These are phyloP conservation scores for Cladobotryum protrusum DNA, from an alignment of 2,329 filamentous ascomycete genomes.

Conservation along the genomic window DNA sequence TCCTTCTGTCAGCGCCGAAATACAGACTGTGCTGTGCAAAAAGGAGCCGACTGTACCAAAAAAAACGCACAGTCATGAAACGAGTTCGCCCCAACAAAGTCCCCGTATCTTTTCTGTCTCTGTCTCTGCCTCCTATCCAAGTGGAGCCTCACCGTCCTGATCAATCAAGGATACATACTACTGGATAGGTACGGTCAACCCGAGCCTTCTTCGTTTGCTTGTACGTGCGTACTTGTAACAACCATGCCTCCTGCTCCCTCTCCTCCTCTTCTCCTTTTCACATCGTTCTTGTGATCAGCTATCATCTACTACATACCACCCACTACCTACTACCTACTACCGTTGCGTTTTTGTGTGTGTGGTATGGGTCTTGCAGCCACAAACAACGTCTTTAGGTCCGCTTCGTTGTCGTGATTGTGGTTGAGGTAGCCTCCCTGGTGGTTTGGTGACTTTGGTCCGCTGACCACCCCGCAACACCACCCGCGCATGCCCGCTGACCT, in stretches of 20 bases:
- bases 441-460: conserved; percentile 8
- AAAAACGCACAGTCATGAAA: no score
- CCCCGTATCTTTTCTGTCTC: background rate
- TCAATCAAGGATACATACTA: background rate
- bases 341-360: conserved; percentile 4
- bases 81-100: no score
- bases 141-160: background rate
- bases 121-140: background rate
- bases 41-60: no score
- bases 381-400: background rate
- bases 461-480: conserved; percentile 13
- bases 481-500: conserved; percentile 12
- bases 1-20: background rate
- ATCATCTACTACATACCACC: background rate
- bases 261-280: background rate
- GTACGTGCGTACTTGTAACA: background rate
- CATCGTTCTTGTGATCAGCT: conserved; percentile 9
- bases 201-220: conserved; percentile 3
- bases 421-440: conserved; percentile 2
- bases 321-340: no score
- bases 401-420: conserved; percentile 4
- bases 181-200: background rate
- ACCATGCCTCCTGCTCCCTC: background rate
- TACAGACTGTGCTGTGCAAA: no score
- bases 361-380: conserved; percentile 7